These are phyloP conservation scores for Claviceps monticola DNA, from an alignment of 2,329 filamentous ascomycete genomes.

Conservation along the genomic window DNA sequence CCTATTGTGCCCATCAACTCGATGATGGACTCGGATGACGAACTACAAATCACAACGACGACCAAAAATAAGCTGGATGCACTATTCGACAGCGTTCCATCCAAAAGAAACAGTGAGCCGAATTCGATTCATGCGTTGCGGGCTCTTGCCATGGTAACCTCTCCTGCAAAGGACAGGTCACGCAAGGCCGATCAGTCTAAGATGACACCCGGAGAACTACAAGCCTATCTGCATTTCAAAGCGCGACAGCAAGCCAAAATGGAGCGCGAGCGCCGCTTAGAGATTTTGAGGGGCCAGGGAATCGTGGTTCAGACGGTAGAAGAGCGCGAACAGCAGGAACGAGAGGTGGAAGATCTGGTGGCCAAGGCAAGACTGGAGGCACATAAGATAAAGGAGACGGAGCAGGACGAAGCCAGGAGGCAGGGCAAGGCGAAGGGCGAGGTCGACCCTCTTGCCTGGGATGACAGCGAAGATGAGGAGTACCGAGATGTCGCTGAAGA, in stretches of 20 bases:
- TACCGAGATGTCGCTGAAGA: conserved; percentile 26
- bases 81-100: conserved; percentile 58
- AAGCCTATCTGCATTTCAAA: conserved; percentile 51
- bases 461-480: conserved; percentile 42
- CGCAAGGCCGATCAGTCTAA: conserved; percentile 31
- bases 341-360: conserved; percentile 76
- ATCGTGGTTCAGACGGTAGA: conserved; percentile 72
- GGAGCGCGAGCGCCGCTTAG: conserved; percentile 64
- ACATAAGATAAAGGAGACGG: conserved; percentile 56
- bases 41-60: conserved; percentile 46
- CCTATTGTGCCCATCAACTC: conserved; percentile 26
- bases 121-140: conserved; percentile 55
- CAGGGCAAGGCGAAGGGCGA: conserved; percentile 35
- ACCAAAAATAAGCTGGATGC: conserved; percentile 39
- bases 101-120: conserved; percentile 47
- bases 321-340: conserved; percentile 69
- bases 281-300: conserved; percentile 65
- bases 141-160: conserved; percentile 57
- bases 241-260: conserved; percentile 67
- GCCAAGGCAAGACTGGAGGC: conserved; percentile 73
- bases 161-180: conserved; percentile 40
- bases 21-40: conserved; percentile 38
- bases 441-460: conserved; percentile 38
- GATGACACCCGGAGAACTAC: conserved; percentile 58
- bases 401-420: conserved; percentile 60